These are phyloP conservation scores for Voacanga thouarsii DNA, from an alignment of 257 asterid species.

Conservation along the genomic window DNA sequence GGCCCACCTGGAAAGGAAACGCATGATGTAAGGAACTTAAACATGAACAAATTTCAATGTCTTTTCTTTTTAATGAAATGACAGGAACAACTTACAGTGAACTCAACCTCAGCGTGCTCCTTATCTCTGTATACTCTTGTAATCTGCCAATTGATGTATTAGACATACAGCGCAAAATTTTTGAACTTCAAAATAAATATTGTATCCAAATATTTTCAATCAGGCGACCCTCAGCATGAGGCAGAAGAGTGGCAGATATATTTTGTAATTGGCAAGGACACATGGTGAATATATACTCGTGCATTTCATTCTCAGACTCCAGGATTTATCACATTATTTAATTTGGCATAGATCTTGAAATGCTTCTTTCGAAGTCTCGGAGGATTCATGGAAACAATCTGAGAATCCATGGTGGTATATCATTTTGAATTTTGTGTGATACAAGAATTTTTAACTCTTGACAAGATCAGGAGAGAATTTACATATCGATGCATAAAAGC, in stretches of 20 bases:
- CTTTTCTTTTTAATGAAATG: not conserved
- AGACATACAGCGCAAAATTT: not conserved
- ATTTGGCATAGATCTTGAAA: not conserved
- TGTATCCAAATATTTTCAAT: not conserved
- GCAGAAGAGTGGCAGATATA: not conserved
- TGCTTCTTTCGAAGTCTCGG: not conserved
- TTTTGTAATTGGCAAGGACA: not conserved
- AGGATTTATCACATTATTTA: not conserved
- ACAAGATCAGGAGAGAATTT: not conserved
- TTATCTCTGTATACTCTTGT: constrained; percentile 88
- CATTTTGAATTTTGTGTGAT: not conserved
- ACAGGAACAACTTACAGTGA: constrained; percentile 49
- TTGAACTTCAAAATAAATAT: not conserved
- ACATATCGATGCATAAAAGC: not conserved
- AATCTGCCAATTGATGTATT: constrained; percentile 40
- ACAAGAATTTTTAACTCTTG: not conserved
- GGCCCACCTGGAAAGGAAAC: constrained; percentile 69
- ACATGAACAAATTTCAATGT: not conserved
- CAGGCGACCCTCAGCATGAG: not conserved
- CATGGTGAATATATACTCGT: not conserved
- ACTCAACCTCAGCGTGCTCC: constrained; percentile 89
- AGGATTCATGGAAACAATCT: not conserved
- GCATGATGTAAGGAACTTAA: not conserved
- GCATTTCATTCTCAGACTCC: not conserved
- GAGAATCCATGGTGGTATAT: not conserved